Evolutionary conservation across 306 rosid genomes (phyloP).

Genomic region (Corylus americana): DNA sequence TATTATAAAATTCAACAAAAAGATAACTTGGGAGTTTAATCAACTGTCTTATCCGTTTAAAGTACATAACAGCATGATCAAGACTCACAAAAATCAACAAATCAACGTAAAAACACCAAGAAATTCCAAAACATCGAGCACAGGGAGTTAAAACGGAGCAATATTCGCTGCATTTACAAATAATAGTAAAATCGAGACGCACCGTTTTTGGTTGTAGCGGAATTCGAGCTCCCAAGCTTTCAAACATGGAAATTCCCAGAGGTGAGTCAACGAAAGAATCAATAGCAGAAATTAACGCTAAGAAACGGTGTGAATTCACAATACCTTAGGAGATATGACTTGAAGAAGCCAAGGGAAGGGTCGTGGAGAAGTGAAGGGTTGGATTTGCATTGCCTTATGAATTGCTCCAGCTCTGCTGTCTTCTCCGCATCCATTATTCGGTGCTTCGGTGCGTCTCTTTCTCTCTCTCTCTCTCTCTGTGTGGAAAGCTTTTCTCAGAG

Average conservation of each 20-base stretch:
- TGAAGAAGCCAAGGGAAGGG: slow-evolving; percentile 78
- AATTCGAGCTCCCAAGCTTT: slow-evolving; percentile 73
- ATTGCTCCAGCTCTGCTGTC: slow-evolving; percentile 50
- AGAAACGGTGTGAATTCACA: background rate
- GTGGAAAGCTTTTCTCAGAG: background rate
- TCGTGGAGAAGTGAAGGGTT: slow-evolving; percentile 64
- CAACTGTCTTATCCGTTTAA: no score
- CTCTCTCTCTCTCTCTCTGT: slow-evolving; percentile 7
- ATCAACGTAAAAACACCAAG: no score
- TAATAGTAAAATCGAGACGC: background rate
- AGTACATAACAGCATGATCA: no score
- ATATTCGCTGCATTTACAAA: background rate
- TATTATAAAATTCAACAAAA: no score
- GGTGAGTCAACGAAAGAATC: slow-evolving; percentile 12
- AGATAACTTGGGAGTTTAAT: no score
- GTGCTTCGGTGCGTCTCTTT: background rate
- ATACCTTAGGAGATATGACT: slow-evolving; percentile 74
- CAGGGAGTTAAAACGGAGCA: no score
- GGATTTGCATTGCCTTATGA: slow-evolving; percentile 56
- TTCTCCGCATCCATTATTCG: slow-evolving; percentile 52
- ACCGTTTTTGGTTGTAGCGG: slow-evolving; percentile 57
- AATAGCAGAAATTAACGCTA: background rate
- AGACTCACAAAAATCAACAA: no score
- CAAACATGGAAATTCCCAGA: slow-evolving; percentile 11
- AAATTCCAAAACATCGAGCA: no score